A percentile compares a stretch with the other conserved stretches of the same genome.
Conservation (phyloP, 441 rosid genomes). For the Erodium chrysanthum region DNA sequence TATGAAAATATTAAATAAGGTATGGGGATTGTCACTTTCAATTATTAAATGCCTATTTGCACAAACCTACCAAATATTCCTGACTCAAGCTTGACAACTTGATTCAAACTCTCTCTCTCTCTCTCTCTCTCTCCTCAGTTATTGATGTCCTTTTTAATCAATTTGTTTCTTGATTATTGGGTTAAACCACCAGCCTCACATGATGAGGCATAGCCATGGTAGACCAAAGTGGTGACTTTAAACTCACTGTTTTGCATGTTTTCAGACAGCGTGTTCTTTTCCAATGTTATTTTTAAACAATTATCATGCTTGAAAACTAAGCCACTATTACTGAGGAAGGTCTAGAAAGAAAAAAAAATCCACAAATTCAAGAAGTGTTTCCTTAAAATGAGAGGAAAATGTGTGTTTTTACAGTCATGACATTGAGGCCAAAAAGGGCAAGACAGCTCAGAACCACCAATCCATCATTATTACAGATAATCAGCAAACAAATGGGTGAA, state of each 20-base stretch:
- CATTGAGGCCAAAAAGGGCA: neutral
- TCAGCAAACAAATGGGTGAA: neutral
- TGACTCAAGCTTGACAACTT: slow-evolving; percentile 3
- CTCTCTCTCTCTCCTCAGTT: slow-evolving; percentile 9
- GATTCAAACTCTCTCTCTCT: slow-evolving; percentile 1
- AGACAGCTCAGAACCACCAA: neutral
- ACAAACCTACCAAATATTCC: slow-evolving; percentile 6
- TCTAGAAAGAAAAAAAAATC: neutral
- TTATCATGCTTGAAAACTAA: neutral
- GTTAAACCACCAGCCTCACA: slow-evolving; percentile 3
- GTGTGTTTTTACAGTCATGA: neutral
- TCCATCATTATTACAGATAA: neutral
- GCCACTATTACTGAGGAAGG: neutral
- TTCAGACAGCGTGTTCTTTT: neutral
- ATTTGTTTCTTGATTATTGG: slow-evolving; percentile 1
- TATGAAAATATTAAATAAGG: neutral
- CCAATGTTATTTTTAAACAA: neutral
- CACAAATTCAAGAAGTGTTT: too few species aligned
- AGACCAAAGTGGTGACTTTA: neutral
- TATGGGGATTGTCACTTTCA: slow-evolving; percentile 5
- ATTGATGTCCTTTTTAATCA: neutral
- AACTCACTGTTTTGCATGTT: neutral
- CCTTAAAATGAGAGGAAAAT: too few species aligned
- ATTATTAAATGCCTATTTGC: slow-evolving; percentile 3
- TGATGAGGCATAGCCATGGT: neutral